Base-by-base conservation (phyloP, 352 stramenopile genomes). In the Aphanomyces cochlioides region DNA sequence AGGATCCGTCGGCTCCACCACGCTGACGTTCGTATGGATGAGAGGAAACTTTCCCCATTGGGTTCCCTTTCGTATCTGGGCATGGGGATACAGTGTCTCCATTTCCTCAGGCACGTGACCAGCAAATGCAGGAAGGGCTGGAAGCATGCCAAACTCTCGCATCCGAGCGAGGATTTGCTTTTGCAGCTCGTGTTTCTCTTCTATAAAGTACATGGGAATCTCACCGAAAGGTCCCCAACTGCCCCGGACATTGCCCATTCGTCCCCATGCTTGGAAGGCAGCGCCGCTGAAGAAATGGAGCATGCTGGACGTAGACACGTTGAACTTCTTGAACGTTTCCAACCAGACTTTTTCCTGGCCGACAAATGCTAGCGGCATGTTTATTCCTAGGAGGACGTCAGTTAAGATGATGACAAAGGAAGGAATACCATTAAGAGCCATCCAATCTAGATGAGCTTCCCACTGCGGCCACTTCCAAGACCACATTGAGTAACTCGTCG, bases 401-500 rank as follows among this genome's bases (percentile, higher is more conserved):
- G 4, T 36, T 50, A n/a, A 15, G 17, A 50, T 50, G 5, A 3
- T 53, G 66, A 36, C 28, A 50, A 50, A n/a, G 10, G 43, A n/a
- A n/a, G 43, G 17, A 50, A 12, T 12, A 85, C 83, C 90, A 59
- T 93, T 95, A 17, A 97, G 74, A 10, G 87, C 89, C 83, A 97
- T 95, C 90, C 90, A 97, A 79, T 98, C 90, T 63, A 98, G 88
- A 75, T 97, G 89, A 5, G 77, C 76, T 74, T 96, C 86, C 92
- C 92, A 98, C 67, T 93, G 78, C 17, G 72, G 19, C 85, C 88
- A 96, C 21, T 86, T 83, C 87, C 92, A 97, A 56, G 81, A 82
- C 77, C 89, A 95, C 54, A 89, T 89, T 50, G 85, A 95, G 76
- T 98, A 98, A 72, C 87, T 93, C 66, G 90, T 86, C 1, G 90